phyloP scores from a whole-genome alignment of 768 basidiomycete species.

The Brasilioporus rufonigricans region DNA sequence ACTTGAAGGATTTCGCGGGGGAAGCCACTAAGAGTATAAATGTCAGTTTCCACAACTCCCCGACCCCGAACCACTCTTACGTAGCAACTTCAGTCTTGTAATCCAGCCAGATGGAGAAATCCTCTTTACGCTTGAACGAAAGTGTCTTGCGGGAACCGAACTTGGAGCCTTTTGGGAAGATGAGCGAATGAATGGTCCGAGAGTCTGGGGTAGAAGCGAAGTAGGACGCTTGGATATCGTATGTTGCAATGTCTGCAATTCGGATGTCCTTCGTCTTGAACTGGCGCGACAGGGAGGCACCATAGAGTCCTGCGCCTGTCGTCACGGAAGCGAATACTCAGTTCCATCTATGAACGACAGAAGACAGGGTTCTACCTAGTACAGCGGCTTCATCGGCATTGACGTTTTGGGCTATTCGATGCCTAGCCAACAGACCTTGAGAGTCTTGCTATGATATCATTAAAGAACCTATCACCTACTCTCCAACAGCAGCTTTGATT shows the following conservation, averaged over 20 bases:
- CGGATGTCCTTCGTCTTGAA: conserved; percentile 97
- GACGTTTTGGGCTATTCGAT: conserved; percentile 90
- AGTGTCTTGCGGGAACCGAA: conserved; percentile 81
- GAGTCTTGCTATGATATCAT: background rate
- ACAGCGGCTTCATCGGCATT: conserved; percentile 97
- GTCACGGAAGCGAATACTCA: background rate
- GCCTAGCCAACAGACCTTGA: conserved; percentile 36
- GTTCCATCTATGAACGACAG: background rate
- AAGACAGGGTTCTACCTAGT: conserved; percentile 48
- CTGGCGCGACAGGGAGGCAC: conserved; percentile 81
- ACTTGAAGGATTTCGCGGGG: conserved; percentile 74
- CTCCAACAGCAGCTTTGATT: conserved; percentile 73
- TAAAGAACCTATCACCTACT: conserved; percentile 42
- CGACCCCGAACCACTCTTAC: conserved; percentile 40
- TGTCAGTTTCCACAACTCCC: conserved; percentile 1
- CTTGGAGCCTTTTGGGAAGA: conserved; percentile 80
- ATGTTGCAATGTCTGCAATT: conserved; percentile 65
- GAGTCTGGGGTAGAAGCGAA: conserved; percentile 53
- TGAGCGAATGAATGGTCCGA: conserved; percentile 68
- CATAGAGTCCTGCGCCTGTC: conserved; percentile 81
- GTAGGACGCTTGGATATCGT: conserved; percentile 81
- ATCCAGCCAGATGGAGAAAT: conserved; percentile 74
- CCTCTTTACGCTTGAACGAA: conserved; percentile 80
- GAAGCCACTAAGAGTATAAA: conserved; percentile 49
- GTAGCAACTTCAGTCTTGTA: conserved; percentile 66